Evolutionary conservation across 2,329 filamentous ascomycete species (phyloP).

Genomic region (Fusarium sp.): DNA sequence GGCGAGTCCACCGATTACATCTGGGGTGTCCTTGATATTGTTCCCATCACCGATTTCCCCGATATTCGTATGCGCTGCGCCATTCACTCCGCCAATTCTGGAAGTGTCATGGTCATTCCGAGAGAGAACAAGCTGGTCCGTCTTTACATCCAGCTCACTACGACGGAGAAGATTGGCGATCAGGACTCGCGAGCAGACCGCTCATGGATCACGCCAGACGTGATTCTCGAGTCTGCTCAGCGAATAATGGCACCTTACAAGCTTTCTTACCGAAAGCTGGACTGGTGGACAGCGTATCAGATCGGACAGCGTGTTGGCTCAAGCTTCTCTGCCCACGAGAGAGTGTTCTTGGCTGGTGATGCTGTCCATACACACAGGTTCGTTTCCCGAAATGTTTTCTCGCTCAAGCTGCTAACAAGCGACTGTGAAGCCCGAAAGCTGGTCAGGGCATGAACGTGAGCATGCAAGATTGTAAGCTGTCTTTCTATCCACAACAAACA

Average conservation of each 20-base stretch:
- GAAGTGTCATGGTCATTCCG: conserved; percentile 44
- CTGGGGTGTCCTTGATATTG: conserved; percentile 45
- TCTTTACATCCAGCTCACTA: conserved; percentile 35
- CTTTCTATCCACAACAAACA: background rate
- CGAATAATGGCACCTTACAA: conserved; percentile 66
- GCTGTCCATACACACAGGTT: conserved; percentile 63
- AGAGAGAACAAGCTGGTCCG: conserved; percentile 42
- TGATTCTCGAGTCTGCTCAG: conserved; percentile 58
- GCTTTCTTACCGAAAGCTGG: conserved; percentile 51
- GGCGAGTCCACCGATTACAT: conserved; percentile 45
- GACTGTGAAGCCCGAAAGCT: conserved; percentile 62
- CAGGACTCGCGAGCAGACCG: background rate
- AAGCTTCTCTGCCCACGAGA: conserved; percentile 58
- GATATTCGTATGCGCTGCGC: conserved; percentile 46
- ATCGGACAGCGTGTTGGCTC: conserved; percentile 68
- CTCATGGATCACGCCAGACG: conserved; percentile 52
- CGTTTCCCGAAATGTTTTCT: background rate
- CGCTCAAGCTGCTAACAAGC: background rate
- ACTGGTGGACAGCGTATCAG: conserved; percentile 58
- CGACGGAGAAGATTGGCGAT: conserved; percentile 11
- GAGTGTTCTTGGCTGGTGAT: conserved; percentile 76
- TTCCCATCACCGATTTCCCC: conserved; percentile 43
- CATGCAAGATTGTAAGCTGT: conserved; percentile 67
- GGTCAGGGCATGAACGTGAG: conserved; percentile 80
- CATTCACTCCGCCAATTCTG: conserved; percentile 35